Percentiles rank a stretch among this genome's conserved stretches.
Evolutionary conservation across 2,329 filamentous ascomycete genomes (phyloP).

Genomic region (Bipolaris bicolor): DNA sequence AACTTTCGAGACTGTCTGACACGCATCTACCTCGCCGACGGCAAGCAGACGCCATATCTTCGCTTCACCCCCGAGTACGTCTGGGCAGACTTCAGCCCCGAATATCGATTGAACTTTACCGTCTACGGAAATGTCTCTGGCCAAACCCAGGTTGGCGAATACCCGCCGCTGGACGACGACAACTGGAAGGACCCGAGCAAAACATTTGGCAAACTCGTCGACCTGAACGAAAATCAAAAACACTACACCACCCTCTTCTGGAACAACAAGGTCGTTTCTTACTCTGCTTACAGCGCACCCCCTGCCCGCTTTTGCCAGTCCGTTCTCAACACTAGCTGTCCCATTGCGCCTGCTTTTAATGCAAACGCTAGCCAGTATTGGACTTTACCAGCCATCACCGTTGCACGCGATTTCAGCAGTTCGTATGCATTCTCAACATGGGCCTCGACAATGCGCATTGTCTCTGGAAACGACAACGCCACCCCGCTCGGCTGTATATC

Average conservation of each 20-base stretch:
- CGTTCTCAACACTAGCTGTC: slow-evolving; percentile 64
- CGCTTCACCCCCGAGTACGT: slow-evolving; percentile 81
- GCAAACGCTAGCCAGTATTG: slow-evolving; percentile 59
- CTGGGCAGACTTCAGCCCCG: slow-evolving; percentile 71
- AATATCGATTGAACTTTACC: slow-evolving; percentile 74
- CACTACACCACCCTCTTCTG: slow-evolving; percentile 76
- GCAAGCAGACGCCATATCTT: slow-evolving; percentile 64
- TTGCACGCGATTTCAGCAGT: slow-evolving; percentile 77
- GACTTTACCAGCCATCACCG: slow-evolving; percentile 72
- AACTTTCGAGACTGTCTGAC: slow-evolving; percentile 84
- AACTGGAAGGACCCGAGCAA: slow-evolving; percentile 65
- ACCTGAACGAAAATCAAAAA: slow-evolving; percentile 63
- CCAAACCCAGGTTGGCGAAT: slow-evolving; percentile 60
- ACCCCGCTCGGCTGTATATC: slow-evolving; percentile 79
- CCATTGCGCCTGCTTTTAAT: slow-evolving; percentile 75
- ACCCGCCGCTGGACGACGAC: slow-evolving; percentile 66
- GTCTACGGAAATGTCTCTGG: slow-evolving; percentile 93
- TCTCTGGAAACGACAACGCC: slow-evolving; percentile 70
- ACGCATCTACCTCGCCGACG: slow-evolving; percentile 61
- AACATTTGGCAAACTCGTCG: slow-evolving; percentile 77
- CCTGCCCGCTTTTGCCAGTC: slow-evolving; percentile 68
- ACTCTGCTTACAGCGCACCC: slow-evolving; percentile 67
- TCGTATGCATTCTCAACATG: slow-evolving; percentile 87
- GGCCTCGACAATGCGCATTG: slow-evolving; percentile 72
- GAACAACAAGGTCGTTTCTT: slow-evolving; percentile 76